Percentiles rank a stretch among this genome's conserved stretches.
Evolutionary conservation across 2,329 filamentous ascomycete genomes (phyloP).

Genomic region (Talaromyces pinophilus): DNA sequence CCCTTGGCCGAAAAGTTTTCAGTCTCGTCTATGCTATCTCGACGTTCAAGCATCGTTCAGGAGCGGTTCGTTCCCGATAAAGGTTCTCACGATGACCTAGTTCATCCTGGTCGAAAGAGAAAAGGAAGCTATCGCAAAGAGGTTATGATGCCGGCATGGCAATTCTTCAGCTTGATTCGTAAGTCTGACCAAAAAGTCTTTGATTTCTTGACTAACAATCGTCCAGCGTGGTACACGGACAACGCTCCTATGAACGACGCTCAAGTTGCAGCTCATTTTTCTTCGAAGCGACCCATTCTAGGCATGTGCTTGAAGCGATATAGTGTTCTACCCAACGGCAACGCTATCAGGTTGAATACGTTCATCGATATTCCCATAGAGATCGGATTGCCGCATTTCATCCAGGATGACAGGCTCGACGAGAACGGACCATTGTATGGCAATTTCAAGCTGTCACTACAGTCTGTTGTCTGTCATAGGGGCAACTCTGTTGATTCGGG

Average conservation of each 20-base stretch:
- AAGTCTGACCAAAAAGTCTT: slow-evolving; percentile 42
- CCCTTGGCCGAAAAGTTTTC: slow-evolving; percentile 34
- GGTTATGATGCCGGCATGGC: slow-evolving; percentile 94
- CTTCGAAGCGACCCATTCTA: slow-evolving; percentile 76
- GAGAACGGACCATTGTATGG: slow-evolving; percentile 69
- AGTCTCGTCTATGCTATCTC: slow-evolving; percentile 28
- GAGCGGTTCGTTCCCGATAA: slow-evolving; percentile 46
- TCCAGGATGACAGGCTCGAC: slow-evolving; percentile 72
- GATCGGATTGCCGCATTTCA: slow-evolving; percentile 81
- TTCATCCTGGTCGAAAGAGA: slow-evolving; percentile 27
- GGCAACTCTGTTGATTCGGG: slow-evolving; percentile 83
- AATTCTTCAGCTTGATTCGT: slow-evolving; percentile 93
- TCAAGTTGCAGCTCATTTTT: slow-evolving; percentile 87
- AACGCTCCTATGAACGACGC: slow-evolving; percentile 65
- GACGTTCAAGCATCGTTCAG: slow-evolving; percentile 47
- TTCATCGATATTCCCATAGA: slow-evolving; percentile 90
- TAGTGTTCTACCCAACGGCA: slow-evolving; percentile 68
- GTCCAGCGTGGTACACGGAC: slow-evolving; percentile 78
- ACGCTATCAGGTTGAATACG: slow-evolving; percentile 71
- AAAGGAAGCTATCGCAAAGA: slow-evolving; percentile 65
- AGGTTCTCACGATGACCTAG: slow-evolving; percentile 46
- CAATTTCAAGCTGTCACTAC: slow-evolving; percentile 91
- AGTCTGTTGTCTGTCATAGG: slow-evolving; percentile 89
- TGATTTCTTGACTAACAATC: neutral
- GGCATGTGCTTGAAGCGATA: slow-evolving; percentile 94